phyloP scores from a whole-genome alignment of 1,284 basidiomycete species.

The Peniophora sp. region DNA sequence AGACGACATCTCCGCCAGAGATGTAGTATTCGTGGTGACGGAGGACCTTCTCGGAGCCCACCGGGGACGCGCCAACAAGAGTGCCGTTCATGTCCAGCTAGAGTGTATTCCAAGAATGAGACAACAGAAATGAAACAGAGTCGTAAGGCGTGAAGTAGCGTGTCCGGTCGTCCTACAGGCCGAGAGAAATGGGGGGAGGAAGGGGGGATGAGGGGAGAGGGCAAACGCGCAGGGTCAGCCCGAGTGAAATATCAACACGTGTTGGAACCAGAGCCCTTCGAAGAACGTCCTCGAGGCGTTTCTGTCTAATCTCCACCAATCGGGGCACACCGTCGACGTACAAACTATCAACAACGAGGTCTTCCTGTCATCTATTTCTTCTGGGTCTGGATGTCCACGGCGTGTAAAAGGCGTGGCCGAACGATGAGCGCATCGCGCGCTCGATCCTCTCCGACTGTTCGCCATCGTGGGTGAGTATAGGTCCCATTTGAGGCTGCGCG shows the following conservation, averaged over 20 bases:
- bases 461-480: too few relatives aligned
- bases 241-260: constrained; percentile 10
- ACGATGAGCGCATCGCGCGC: too few relatives aligned
- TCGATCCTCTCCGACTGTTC: too few relatives aligned
- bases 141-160: constrained; percentile 4
- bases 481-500: too few relatives aligned
- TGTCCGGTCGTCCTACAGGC: too few relatives aligned
- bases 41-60: constrained; percentile 18
- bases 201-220: constrained; percentile 4
- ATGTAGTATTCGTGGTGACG: constrained; percentile 43
- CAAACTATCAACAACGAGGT: too few relatives aligned
- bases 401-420: too few relatives aligned
- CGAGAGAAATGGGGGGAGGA: neutral
- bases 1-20: constrained; percentile 44
- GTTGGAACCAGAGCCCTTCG: constrained; percentile 3
- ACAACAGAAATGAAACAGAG: neutral
- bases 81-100: constrained; percentile 5
- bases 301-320: neutral
- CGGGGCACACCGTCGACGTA: too few relatives aligned
- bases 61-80: constrained; percentile 6
- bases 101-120: neutral
- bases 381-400: too few relatives aligned
- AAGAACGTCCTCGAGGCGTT: constrained; percentile 7
- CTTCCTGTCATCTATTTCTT: too few relatives aligned
- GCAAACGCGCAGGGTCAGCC: constrained; percentile 1